These are phyloP conservation scores for Cymodocea nodosa DNA, from an alignment of 116 monocot genomes.

Conservation along the genomic window DNA sequence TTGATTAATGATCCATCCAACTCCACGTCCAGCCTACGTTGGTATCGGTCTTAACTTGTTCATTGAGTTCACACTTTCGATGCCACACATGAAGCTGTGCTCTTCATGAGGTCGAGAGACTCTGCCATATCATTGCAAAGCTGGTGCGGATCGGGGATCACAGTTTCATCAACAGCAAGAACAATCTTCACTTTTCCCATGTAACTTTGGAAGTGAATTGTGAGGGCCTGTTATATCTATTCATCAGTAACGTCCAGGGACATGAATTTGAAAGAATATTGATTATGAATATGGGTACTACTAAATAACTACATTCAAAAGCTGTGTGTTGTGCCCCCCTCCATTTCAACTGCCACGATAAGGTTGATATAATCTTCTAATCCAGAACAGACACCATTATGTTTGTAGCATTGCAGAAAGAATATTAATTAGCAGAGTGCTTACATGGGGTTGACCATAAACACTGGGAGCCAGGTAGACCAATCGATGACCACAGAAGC, in stretches of 20 bases:
- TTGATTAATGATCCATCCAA: no score
- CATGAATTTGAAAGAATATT: no score
- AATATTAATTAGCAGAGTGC: not conserved
- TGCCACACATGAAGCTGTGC: conserved; percentile 12
- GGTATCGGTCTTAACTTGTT: no score
- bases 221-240: conserved; percentile 33
- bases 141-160: conserved; percentile 58
- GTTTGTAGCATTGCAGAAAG: not conserved
- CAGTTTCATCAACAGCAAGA: conserved; percentile 47
- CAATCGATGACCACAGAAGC: conserved; percentile 35
- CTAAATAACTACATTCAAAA: no score
- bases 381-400: no score
- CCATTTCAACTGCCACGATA: not conserved
- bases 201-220: conserved; percentile 73
- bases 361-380: no score
- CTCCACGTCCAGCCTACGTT: no score
- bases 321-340: not conserved
- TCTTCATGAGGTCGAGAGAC: conserved; percentile 43
- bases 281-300: no score
- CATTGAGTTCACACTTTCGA: not conserved
- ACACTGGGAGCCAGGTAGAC: conserved; percentile 39
- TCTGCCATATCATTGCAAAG: conserved; percentile 42
- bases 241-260: not conserved
- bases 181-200: conserved; percentile 53
- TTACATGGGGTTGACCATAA: conserved; percentile 44